Evolutionary conservation across 179 eudicot genomes (phyloP).

Genomic region (Patellifolia procumbens): DNA sequence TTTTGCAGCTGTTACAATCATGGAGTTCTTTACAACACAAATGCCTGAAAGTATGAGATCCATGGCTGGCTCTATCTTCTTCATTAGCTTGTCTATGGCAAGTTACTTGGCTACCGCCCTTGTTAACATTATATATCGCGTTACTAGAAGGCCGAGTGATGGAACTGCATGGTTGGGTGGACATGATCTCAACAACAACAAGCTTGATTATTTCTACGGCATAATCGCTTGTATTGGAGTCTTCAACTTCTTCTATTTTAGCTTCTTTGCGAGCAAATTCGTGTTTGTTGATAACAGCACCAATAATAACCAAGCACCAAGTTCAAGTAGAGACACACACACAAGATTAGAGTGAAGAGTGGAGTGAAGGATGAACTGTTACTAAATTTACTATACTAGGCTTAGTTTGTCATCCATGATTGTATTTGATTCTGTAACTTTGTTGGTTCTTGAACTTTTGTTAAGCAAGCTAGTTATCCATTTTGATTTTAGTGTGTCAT

Average conservation of each 20-base stretch:
- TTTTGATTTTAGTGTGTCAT: not conserved
- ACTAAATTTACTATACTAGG: not conserved
- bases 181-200: slow-evolving; percentile 56
- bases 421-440: not conserved
- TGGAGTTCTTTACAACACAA: slow-evolving; percentile 63
- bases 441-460: not conserved
- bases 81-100: slow-evolving; percentile 52
- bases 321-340: slow-evolving; percentile 3
- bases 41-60: slow-evolving; percentile 74
- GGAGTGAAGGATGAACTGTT: not conserved
- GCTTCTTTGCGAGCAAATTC: slow-evolving; percentile 45
- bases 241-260: slow-evolving; percentile 51
- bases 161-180: slow-evolving; percentile 66
- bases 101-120: slow-evolving; percentile 56
- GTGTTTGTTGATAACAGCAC: slow-evolving; percentile 25
- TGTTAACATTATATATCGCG: slow-evolving; percentile 42
- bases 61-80: slow-evolving; percentile 58
- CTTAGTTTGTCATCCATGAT: not conserved
- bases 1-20: slow-evolving; percentile 55
- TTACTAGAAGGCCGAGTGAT: slow-evolving; percentile 31
- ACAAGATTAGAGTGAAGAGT: not conserved
- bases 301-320: not conserved
- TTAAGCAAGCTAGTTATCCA: not conserved
- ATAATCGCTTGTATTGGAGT: slow-evolving; percentile 48
- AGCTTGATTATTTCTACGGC: slow-evolving; percentile 58